These are phyloP conservation scores for Colletotrichum noveboracense DNA, from an alignment of 2,329 filamentous ascomycete species.

Conservation along the genomic window DNA sequence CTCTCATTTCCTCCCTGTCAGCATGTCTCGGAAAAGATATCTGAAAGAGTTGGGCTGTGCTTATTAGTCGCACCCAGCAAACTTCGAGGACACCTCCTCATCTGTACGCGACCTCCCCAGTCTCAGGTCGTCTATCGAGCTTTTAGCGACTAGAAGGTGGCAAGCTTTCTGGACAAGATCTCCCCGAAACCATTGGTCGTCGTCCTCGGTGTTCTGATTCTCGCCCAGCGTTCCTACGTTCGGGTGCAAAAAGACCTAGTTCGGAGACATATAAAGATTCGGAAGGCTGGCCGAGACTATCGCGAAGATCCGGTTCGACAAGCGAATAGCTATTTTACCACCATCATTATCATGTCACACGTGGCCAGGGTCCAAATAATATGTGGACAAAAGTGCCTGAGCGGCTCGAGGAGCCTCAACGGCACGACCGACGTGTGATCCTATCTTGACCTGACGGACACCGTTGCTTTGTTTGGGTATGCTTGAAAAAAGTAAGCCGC, in stretches of 20 bases:
- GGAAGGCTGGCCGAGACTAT: background rate
- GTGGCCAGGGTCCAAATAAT: background rate
- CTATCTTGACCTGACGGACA: background rate
- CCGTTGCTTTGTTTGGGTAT: background rate
- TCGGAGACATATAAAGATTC: background rate
- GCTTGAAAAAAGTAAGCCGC: background rate
- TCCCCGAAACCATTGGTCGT: background rate
- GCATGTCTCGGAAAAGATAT: background rate
- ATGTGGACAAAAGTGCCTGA: background rate
- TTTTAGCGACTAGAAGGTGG: background rate
- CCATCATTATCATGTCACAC: background rate
- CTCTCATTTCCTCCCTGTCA: slow-evolving; percentile 1
- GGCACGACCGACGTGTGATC: background rate
- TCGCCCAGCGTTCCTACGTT: background rate
- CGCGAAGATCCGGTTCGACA: background rate
- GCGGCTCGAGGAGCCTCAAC: background rate
- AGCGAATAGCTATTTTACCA: background rate
- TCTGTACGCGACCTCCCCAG: background rate
- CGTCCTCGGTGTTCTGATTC: background rate
- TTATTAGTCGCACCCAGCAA: background rate
- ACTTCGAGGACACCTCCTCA: background rate
- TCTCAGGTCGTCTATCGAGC: background rate
- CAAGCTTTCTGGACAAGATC: background rate
- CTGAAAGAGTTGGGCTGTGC: background rate
- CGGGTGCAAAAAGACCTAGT: background rate